These are phyloP conservation scores for Exsudoporus frostii DNA, from an alignment of 768 basidiomycete species.

Conservation along the genomic window DNA sequence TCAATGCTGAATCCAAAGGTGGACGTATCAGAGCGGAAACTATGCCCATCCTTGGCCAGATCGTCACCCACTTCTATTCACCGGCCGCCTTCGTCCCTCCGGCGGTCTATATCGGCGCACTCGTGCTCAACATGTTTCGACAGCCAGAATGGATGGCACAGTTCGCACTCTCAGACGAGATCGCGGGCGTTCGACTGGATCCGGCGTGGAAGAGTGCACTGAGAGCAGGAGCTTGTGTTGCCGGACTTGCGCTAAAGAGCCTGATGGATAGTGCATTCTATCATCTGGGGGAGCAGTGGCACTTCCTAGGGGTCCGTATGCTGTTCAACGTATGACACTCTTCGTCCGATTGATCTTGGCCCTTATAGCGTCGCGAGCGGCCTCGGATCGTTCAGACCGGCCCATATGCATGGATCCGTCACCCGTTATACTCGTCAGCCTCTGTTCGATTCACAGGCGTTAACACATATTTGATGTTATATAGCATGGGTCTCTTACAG, in stretches of 20 bases:
- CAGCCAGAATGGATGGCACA: slow-evolving; percentile 28
- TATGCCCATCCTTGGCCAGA: slow-evolving; percentile 11
- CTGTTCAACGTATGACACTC: neutral
- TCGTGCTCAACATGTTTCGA: slow-evolving; percentile 20
- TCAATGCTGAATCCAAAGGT: slow-evolving; percentile 6
- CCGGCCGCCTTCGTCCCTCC: slow-evolving; percentile 14
- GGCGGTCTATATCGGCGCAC: slow-evolving; percentile 15
- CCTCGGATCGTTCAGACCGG: slow-evolving; percentile 27
- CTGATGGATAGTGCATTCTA: neutral
- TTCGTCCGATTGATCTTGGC: too few relatives aligned
- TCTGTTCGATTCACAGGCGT: too few relatives aligned
- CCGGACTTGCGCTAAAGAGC: neutral
- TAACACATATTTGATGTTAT: neutral
- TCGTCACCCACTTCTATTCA: slow-evolving; percentile 20
- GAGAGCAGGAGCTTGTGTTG: slow-evolving; percentile 16
- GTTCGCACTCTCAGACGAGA: slow-evolving; percentile 11
- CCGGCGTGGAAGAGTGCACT: slow-evolving; percentile 8
- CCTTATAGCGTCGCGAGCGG: slow-evolving; percentile 22
- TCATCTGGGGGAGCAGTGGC: slow-evolving; percentile 23
- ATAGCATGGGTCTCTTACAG: slow-evolving; percentile 10
- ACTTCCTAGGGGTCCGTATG: slow-evolving; percentile 19
- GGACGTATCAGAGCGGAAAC: slow-evolving; percentile 10
- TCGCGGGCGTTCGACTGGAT: neutral
- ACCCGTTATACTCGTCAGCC: slow-evolving; percentile 27
- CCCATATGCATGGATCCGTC: slow-evolving; percentile 32